These are phyloP conservation scores for Podochytrium sp. DNA, from an alignment of 192 early-diverging fungal species.

Conservation along the genomic window DNA sequence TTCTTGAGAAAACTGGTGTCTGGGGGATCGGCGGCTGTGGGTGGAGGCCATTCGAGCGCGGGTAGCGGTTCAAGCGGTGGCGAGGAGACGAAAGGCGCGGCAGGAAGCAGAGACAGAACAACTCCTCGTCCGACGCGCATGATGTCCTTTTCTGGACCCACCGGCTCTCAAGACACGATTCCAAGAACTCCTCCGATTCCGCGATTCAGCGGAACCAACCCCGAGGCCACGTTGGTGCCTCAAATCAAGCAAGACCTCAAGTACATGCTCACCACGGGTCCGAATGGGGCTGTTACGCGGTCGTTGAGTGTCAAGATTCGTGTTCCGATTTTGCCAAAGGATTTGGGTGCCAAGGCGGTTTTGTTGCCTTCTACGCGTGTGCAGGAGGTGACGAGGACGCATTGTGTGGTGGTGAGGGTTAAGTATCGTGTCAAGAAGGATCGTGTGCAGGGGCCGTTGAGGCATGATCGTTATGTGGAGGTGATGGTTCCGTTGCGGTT, in stretches of 20 bases:
- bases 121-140: too few relatives aligned
- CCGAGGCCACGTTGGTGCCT: too few relatives aligned
- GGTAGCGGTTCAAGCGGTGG: too few relatives aligned
- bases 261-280: too few relatives aligned
- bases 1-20: not conserved
- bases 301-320: not conserved
- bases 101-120: too few relatives aligned
- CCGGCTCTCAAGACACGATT: too few relatives aligned
- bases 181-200: too few relatives aligned
- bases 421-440: slow-evolving; percentile 19
- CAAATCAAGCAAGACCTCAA: not conserved
- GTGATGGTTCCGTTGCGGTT: slow-evolving; percentile 3
- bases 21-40: not conserved
- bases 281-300: too few relatives aligned
- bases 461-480: slow-evolving; percentile 14
- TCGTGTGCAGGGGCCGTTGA: not conserved
- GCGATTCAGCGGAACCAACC: too few relatives aligned
- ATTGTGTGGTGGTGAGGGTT: slow-evolving; percentile 14
- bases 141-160: too few relatives aligned
- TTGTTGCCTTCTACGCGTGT: not conserved
- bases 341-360: not conserved
- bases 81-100: too few relatives aligned
- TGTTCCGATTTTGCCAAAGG: slow-evolving; percentile 7
- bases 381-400: slow-evolving; percentile 10
- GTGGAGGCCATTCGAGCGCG: too few relatives aligned